Base-by-base conservation (phyloP, 176 grass and related monocot species). In the Phoenix roebelenii region DNA sequence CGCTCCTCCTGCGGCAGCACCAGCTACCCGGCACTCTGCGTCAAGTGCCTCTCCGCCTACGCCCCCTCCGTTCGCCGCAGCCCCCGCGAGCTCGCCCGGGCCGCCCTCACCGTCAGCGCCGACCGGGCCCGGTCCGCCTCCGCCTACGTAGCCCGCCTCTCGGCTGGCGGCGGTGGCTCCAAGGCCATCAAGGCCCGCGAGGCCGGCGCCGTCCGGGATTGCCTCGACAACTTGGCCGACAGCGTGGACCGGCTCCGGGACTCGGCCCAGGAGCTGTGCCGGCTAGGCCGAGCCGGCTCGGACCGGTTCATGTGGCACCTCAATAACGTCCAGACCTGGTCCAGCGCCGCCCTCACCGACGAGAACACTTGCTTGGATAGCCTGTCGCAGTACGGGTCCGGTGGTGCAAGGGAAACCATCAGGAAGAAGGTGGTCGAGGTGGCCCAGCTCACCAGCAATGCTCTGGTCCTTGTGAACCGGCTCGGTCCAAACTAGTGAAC, bases 381-480 rank as follows among this genome's bases (percentile, higher is more conserved):
- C 18, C 74, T 96, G 19, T 55, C 64, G 23, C 78, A 64, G 60
- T 76, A 60, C 49, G 87, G 90, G 6, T 87, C 90, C 63, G 65
- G 80, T 20, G 23, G 4, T 44, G 77, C 81, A 22, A 78, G 81
- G 54, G 49, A 73, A 4, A 75, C 78, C 35, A 79, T 96, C 52
- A 75, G 87, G 19, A 64, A 74, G 25, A 90, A 85, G 92, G 86
- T 97, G 30, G 80, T 97, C 18, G 75, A 87, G 53, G 87, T 97
- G 18, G 87, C 84, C 5, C 92, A 97, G 72, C 80, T 91, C 62
- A 97, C 92, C 75, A 91, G 87, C 80, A 97, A 97, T 74, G 92
- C 92, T 5, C 92, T 97, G 18, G 81, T 78, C 2, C 84, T 97
- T 60, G 81, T 97, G 61, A 97, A 91, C 65, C 67, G 64, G 23